Base-by-base conservation (phyloP, 805 yeast species). In the Lipomyces spencermartinsiae region DNA sequence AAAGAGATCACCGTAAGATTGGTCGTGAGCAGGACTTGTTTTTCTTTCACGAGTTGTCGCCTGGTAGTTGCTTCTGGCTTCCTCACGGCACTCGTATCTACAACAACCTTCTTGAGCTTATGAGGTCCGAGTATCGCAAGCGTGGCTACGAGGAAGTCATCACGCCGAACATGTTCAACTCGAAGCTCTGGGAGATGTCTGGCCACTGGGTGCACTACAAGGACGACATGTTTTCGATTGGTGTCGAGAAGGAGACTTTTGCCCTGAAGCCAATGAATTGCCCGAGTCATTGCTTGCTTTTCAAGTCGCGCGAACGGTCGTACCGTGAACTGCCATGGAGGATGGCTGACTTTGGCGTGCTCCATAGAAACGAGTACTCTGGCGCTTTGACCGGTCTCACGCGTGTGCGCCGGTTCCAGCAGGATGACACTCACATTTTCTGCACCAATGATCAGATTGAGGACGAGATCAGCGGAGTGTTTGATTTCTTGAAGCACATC, bases 31-130 rank as follows among this genome's bases (percentile, higher is more conserved):
- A 95, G 83, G 98, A 95, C 78, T 85, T 95, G 77, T 95, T 93
- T 83, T 87, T 89, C 81, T 95, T 95, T 87, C 88, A 95, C 80
- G 99, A 95, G 81, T 82, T 94, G 90, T 91, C 97, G 22, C 99
- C 99, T 64, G 99, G 99, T 73, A 88, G 96, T 54, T 93, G 97
- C 69, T 95, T 95, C 87, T 95, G 98, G 98, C 86, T 95, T 76
- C 99, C 99, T 62, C 99, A 94, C 77, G 99, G 99, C 81, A 89
- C 99, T 60, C 90, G 98, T 83, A 95, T 95, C 78, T 95, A 95
- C 86, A 92, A 92, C 81, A 87, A 92, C 68, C 84, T 95, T 80
- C 87, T 88, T 74, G 93, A 91, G 39, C 81, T 92, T 80, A 78
- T 95, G 82, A 87, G 94, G 82, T 78, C 80, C 64, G 97, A 95